Percentiles rank a stretch among this genome's conserved stretches.
Evolutionary conservation across 2,329 filamentous ascomycete species (phyloP).

Genomic region (Colletotrichum godetiae): DNA sequence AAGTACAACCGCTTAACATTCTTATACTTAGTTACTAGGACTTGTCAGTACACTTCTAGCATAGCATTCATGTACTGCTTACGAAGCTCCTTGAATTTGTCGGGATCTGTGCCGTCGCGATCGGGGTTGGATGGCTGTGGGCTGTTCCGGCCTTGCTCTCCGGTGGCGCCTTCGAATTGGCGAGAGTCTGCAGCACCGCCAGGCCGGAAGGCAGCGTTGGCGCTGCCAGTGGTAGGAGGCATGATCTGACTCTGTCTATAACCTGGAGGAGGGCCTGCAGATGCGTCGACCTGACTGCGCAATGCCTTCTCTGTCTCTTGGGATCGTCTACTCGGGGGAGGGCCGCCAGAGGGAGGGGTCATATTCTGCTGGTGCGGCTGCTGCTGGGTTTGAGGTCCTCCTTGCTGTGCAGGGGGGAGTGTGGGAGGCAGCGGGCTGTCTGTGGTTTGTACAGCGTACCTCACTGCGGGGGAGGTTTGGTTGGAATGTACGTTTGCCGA

Average conservation of each 20-base stretch:
- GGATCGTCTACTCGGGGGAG: constrained; percentile 57
- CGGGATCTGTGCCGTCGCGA: constrained; percentile 56
- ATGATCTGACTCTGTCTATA: constrained; percentile 63
- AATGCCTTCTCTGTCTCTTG: constrained; percentile 61
- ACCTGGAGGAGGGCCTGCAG: constrained; percentile 59
- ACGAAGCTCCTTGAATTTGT: constrained; percentile 71
- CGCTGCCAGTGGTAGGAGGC: constrained; percentile 51
- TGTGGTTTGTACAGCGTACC: constrained; percentile 47
- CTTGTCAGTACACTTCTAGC: constrained; percentile 46
- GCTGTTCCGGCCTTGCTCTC: constrained; percentile 65
- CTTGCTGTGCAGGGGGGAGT: constrained; percentile 41
- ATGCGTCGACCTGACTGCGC: constrained; percentile 55
- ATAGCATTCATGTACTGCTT: constrained; percentile 41
- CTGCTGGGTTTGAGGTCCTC: constrained; percentile 43
- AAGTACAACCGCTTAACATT: constrained; percentile 99
- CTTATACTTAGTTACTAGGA: constrained; percentile 89
- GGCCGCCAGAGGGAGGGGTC: constrained; percentile 59
- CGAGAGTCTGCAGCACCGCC: constrained; percentile 50
- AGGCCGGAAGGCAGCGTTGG: constrained; percentile 52
- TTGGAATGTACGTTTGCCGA: constrained; percentile 54
- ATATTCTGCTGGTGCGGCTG: constrained; percentile 49
- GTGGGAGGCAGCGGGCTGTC: constrained; percentile 38
- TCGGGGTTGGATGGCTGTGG: constrained; percentile 62
- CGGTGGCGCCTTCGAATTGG: constrained; percentile 57
- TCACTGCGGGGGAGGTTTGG: constrained; percentile 56